Evolutionary conservation across 2,329 filamentous ascomycete species (phyloP).

Genomic region (Aspergillus pseudotamarii): DNA sequence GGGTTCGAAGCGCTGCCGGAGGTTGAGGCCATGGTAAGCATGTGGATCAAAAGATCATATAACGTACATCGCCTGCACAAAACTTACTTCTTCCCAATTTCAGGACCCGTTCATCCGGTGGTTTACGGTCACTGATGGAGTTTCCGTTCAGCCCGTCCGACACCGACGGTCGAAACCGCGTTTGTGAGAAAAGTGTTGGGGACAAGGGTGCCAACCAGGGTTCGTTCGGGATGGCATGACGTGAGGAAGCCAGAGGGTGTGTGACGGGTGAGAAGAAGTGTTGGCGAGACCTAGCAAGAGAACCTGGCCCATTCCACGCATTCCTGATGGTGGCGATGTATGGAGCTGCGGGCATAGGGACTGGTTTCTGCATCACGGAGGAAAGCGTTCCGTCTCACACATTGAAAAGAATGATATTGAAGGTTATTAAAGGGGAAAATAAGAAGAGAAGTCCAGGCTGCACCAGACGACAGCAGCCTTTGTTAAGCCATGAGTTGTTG

Average conservation of each 20-base stretch:
- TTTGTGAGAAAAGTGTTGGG: conserved; percentile 29
- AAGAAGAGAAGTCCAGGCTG: neutral
- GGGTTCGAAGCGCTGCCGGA: conserved; percentile 56
- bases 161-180: conserved; percentile 23
- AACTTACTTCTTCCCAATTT: conserved; percentile 64
- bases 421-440: neutral
- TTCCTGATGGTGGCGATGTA: conserved; percentile 14
- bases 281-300: conserved; percentile 14
- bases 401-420: neutral
- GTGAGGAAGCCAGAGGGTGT: conserved; percentile 39
- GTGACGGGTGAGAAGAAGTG: conserved; percentile 31
- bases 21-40: conserved; percentile 14
- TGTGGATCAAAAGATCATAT: neutral
- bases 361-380: conserved; percentile 33
- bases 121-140: conserved; percentile 45
- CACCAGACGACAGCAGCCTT: conserved; percentile 9
- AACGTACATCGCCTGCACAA: neutral
- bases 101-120: conserved; percentile 61
- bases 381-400: neutral
- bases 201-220: conserved; percentile 35
- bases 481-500: conserved; percentile 10
- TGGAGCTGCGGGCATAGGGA: conserved; percentile 9
- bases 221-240: conserved; percentile 39
- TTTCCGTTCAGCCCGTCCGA: conserved; percentile 25
- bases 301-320: neutral